These are phyloP conservation scores for Echinochloa phyllopogon DNA, from an alignment of 176 grass and related monocot genomes.

Conservation along the genomic window DNA sequence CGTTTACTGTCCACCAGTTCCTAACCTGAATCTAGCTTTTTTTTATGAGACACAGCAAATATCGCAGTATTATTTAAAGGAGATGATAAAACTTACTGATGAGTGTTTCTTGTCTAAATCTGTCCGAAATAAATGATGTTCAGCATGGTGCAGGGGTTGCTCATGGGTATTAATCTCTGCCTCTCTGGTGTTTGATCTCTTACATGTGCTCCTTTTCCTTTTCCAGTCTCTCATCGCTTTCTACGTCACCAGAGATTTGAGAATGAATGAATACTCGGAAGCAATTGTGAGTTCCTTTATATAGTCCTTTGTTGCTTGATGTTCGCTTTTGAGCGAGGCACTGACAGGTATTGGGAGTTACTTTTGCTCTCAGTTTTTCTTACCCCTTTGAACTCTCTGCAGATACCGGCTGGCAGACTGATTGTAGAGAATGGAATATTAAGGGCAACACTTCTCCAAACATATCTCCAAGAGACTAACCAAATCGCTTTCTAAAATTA, in stretches of 20 bases:
- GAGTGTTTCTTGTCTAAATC: no score
- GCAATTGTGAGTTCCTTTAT: slow-evolving; percentile 51
- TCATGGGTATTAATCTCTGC: neutral
- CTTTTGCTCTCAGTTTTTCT: neutral
- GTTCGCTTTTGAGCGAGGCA: neutral
- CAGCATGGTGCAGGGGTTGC: no score
- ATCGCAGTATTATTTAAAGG: no score
- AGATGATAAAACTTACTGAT: no score
- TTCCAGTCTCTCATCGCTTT: slow-evolving; percentile 70
- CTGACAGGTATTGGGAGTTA: neutral
- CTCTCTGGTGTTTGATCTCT: neutral
- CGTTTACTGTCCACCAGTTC: neutral
- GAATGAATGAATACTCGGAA: slow-evolving; percentile 70
- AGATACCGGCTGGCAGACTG: slow-evolving; percentile 83
- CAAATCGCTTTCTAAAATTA: no score
- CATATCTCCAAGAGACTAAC: no score
- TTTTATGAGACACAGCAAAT: no score
- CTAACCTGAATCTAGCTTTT: no score
- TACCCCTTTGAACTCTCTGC: neutral
- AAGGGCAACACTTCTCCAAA: no score
- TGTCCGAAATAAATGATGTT: no score
- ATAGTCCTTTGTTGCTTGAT: neutral
- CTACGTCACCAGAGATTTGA: slow-evolving; percentile 73
- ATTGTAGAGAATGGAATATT: no score
- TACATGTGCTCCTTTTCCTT: neutral